Evolutionary conservation across 2,329 filamentous ascomycete genomes (phyloP).

Genomic region (Fusarium mexicanum): DNA sequence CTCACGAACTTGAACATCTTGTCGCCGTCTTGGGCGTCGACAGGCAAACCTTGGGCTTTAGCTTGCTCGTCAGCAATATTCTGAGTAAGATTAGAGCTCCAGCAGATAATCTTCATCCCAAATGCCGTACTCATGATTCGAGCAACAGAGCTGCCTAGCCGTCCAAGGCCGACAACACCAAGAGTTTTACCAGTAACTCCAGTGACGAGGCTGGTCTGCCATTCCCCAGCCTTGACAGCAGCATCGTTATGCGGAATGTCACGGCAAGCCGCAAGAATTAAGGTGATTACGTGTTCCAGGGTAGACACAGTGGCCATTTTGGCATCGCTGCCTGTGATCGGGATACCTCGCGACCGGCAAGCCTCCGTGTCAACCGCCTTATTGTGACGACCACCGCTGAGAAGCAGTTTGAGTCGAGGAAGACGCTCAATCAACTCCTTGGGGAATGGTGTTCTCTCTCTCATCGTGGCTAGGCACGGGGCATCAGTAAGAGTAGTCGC

Average conservation of each 20-base stretch:
- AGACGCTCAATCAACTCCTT: background rate
- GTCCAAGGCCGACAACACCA: background rate
- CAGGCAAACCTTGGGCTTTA: background rate
- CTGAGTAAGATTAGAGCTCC: background rate
- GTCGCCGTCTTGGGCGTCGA: background rate
- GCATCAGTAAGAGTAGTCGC: too few species aligned
- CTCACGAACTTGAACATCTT: background rate
- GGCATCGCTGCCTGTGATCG: background rate
- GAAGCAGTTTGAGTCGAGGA: background rate
- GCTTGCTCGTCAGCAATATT: background rate
- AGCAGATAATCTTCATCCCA: background rate
- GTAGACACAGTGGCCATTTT: background rate
- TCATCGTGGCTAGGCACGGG: background rate
- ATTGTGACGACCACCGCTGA: background rate
- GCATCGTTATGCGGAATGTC: background rate
- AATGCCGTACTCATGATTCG: background rate
- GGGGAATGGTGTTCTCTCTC: background rate
- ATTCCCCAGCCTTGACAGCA: background rate
- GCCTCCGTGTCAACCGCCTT: background rate
- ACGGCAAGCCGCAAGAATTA: background rate
- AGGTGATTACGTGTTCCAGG: background rate
- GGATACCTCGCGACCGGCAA: background rate
- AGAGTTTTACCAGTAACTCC: background rate
- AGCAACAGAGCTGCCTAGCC: conserved; percentile 1
- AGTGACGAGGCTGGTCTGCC: conserved; percentile 1